These are phyloP conservation scores for Nannochloropsis gaditana DNA, from an alignment of 108 stramenopile species.

Conservation along the genomic window DNA sequence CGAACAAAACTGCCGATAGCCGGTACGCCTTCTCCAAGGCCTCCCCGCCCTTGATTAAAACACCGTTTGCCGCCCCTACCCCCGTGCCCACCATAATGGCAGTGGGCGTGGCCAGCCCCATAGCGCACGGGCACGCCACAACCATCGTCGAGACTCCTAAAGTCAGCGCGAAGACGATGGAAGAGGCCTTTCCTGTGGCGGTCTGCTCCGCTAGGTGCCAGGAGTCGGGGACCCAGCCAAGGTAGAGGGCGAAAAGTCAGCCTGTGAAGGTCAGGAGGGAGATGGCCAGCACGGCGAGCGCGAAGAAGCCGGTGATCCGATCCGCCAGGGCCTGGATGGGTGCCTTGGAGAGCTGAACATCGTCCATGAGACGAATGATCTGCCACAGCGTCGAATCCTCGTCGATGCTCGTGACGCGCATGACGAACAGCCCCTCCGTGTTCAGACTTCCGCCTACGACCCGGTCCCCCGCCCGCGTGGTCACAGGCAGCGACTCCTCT, in stretches of 20 bases:
- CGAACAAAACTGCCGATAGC: conserved; percentile 78
- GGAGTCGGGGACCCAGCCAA: too few relatives aligned
- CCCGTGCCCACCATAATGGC: conserved; percentile 93
- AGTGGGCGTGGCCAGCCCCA: conserved; percentile 95
- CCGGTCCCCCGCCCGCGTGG: conserved; percentile 22
- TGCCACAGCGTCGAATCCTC: conserved; percentile 35
- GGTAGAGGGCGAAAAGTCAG: too few relatives aligned
- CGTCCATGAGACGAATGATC: conserved; percentile 31
- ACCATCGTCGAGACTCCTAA: too few relatives aligned
- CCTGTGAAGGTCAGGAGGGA: too few relatives aligned
- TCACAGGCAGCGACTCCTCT: conserved; percentile 67
- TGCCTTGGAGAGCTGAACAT: conserved; percentile 33
- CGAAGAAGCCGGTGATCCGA: background rate
- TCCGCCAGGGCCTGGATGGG: conserved; percentile 18
- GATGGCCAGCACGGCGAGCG: too few relatives aligned
- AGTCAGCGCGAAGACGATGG: too few relatives aligned
- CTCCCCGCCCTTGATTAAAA: conserved; percentile 94
- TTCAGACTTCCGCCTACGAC: conserved; percentile 30
- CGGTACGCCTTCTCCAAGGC: conserved; percentile 77
- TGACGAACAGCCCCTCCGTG: conserved; percentile 29
- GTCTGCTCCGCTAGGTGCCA: too few relatives aligned
- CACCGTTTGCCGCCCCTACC: conserved; percentile 80
- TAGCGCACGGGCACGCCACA: conserved; percentile 86
- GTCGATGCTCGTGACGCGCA: conserved; percentile 26
- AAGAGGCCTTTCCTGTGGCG: too few relatives aligned